Base-by-base conservation (phyloP, 1,139 yeast species). In the Lodderomyces orthopsilosis region DNA sequence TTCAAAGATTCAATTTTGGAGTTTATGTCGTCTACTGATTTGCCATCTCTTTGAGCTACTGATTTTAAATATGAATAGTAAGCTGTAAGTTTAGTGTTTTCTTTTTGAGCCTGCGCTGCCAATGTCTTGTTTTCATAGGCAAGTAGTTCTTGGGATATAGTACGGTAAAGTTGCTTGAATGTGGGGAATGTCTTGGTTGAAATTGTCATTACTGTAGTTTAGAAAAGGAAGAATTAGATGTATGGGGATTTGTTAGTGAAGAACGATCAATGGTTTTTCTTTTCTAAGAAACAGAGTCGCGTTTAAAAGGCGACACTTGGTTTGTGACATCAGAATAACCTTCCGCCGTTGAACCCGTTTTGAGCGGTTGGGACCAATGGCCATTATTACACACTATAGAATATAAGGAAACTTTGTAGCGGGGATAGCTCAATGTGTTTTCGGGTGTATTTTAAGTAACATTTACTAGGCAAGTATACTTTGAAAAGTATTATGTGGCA, bases 121-220 rank as follows among this genome's bases (percentile, higher is more conserved):
- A 68, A 67, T 2, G 81, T 61, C 36, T 68, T 71, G 38, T 65
- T 65, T 41, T 75, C 70, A 40, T 74, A 67, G 28, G 66, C 57
- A 27, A 74, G 65, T 40, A 81, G 67, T 54, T 82, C 83, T 41
- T 62, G 67, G 24, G 69, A 61, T 46, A 68, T 54, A 32, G 46
- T 47, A 42, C 54, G 57, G 42, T 56, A 56, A 13, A 50, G 35
- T 40, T 51, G 51, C 35, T 50, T 50, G 32, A 47, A 46, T n/a
- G 50, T 38, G 8, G 50, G 48, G 24, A 51, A 40, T 6, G 35
- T 41, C 35, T 43, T 48, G 24, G 40, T 36, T 13, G 38, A 35
- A 21, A 50, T 42, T 13, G 51, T 36, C 52, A 49, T 40, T 17
- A 8, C 4, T 10, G 19, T 9, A 10, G n/a, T 17, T 6, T 17